Evolutionary conservation across 1,284 basidiomycete species (phyloP), one percentile per base, ranked within the genome.

Genomic region (Rhizoctonia solani): DNA sequence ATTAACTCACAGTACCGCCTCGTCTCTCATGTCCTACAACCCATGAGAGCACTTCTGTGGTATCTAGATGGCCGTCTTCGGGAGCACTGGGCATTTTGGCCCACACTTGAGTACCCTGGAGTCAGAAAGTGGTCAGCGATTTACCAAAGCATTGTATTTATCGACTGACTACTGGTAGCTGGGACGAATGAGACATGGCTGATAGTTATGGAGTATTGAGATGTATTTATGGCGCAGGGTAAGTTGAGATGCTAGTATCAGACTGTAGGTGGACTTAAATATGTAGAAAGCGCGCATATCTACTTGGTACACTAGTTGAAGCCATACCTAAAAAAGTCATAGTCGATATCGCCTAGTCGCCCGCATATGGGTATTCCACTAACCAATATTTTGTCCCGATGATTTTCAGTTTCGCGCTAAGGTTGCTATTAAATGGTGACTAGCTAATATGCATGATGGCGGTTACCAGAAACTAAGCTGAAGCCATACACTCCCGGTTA

Each of bases 81-180:
- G 49, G 37, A 4, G 39, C 11, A 25, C 42, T 39, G 21, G 49
- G 49, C 61, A 65, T 65, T 19, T 41, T 34, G 25, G 61, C 61
- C 61, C 61, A 65, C 27, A 65, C 61, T 41, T 65, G 61, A 39
- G 61, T 11, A 8, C 50, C 61, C 61, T 65, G 37, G 49, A 39
- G 9, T 30, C 44, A 46, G 11, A 19, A 44, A 16, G 6, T 13
- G 21, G 9, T 16, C 49, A 52, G 29, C 4, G 23, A 5, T 29
- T 25, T 16, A n/a, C 27, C 21, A 23, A 8, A 37, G 30, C n/a
- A 50, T 39, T 16, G 8, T n/a, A n/a, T n/a, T n/a, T 1, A 27
- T 50, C 14, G 27, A 41, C 58, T 61, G 29, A 61, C 58, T n/a
- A 52, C 23, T 27, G 58, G 46, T 9, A 50, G 52, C 27, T 16